Evolutionary conservation across 805 yeast genomes (phyloP), one percentile per base, ranked within the genome.

Genomic region (Candida vartiovaarae): DNA sequence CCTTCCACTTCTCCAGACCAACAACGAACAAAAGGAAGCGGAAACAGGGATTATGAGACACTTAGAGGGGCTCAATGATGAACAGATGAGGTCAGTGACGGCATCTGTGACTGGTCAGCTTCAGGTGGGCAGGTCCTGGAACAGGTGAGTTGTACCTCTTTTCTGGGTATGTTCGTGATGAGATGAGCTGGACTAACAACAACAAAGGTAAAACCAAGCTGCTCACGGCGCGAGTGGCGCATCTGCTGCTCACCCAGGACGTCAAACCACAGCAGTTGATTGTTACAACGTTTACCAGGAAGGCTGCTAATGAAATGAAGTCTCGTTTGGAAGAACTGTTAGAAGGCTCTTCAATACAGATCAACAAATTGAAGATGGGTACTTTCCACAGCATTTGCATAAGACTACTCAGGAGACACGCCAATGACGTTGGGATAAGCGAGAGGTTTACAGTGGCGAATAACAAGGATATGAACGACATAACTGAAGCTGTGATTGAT

Each of bases 211-310:
- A 91, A 61, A 91, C 99, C 2, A 81, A 80, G 58, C 91, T 93
- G 2, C 62, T 91, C 28, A 80, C 87, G 0, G 72, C 88, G 1
- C 68, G 96, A 37, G 93, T 90, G 8, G 90, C 90, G 0, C 75
- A 80, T 54, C 65, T 90, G 28, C 52, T 90, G 6, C 46, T 75
- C 3, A 60, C 72, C 7, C 68, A 74, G 32, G 62, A 70, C 2
- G 61, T 85, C 1, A 66, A 69, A 1, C 90, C 97, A 0, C 67
- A 70, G 31, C 65, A 74, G 38, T 72, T 93, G 20, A 74, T 91
- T 1, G 93, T 90, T 23, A 87, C 96, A 5, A 90, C 98, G 0
- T 91, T 91, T 66, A 91, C 98, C 9, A 85, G 86, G 54, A 86
- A 84, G 54, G 98, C 99, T 0, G 95, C 97, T 2, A 74, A 70